Evolutionary conservation across 1,139 yeast genomes (phyloP), one percentile per base, ranked within the genome.

Genomic region (Diutina neorugosa): DNA sequence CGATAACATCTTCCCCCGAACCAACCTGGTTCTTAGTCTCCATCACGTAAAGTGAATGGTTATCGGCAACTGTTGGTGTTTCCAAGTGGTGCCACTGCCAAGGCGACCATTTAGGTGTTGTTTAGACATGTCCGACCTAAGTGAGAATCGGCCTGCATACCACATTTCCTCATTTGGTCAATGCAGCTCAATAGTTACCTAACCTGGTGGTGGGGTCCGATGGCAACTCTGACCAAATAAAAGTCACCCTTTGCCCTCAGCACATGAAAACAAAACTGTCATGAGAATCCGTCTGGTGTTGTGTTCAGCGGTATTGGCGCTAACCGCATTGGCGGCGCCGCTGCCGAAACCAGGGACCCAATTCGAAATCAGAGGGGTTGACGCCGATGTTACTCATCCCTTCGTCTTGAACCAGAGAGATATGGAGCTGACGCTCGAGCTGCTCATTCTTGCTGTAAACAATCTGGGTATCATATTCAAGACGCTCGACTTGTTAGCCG

Each of bases 381-480:
- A 27, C 11, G 9, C 14, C 11, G 50, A 7, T 14, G n/a, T 16
- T 4, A 37, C 9, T 8, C 5, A n/a, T 20, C 27, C 14, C 34
- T n/a, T n/a, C 34, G 51, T n/a, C 9, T 41, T 53, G 8, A 31
- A 46, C 23, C 61, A 62, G 48, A 57, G 65, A 56, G 64, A 62
- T 43, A 48, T 56, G 4, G 52, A 62, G 55, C 57, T 59, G 9
- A 59, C 63, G 12, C 60, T 68, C 52, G 66, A 62, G 40, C 52
- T 62, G 11, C 56, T 70, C 20, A 57, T 73, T 44, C 55, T 14
- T 53, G 52, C 63, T n/a, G 62, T 73, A 42, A 73, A 74, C 58
- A 58, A 57, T 40, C 66, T 77, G 1, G 77, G 75, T 14, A 57
- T 74, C 16, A 60, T 74, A 47, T 70, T 71, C 63, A 61, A 62